A percentile compares a stretch with the other conserved stretches of the same genome.
Conservation (phyloP, 257 asterid species). For the Solanum medicagineum region DNA sequence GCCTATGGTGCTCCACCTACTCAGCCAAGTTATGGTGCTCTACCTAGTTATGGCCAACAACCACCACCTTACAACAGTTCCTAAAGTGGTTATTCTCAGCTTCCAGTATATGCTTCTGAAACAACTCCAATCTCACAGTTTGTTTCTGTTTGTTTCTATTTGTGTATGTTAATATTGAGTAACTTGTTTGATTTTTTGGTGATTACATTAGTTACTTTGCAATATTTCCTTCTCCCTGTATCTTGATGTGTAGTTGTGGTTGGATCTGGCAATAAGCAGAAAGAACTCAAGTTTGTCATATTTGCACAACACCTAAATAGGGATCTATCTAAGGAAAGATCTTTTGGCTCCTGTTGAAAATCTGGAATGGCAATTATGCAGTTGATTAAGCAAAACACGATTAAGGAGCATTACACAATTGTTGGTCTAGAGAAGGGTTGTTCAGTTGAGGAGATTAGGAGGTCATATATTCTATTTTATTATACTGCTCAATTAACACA, state of each 20-base stretch:
- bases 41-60: conserved; percentile 37
- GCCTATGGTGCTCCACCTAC: conserved; percentile 22
- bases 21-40: conserved; percentile 35
- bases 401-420: conserved; percentile 66
- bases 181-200: too few relatives aligned
- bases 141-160: not conserved
- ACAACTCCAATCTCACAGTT: conserved; percentile 36
- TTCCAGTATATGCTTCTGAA: conserved; percentile 42
- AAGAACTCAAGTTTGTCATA: too few relatives aligned
- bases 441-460: conserved; percentile 73
- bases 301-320: too few relatives aligned
- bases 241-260: too few relatives aligned
- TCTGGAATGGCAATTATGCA: conserved; percentile 19
- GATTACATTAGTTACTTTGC: too few relatives aligned
- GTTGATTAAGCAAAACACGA: conserved; percentile 63
- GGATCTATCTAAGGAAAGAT: not conserved
- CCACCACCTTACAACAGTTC: conserved; percentile 20
- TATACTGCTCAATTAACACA: too few relatives aligned
- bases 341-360: conserved; percentile 27
- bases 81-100: conserved; percentile 31
- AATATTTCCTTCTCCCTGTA: too few relatives aligned
- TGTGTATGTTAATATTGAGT: too few relatives aligned
- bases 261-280: too few relatives aligned
- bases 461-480: conserved; percentile 32
- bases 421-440: conserved; percentile 78